phyloP scores from a whole-genome alignment of 768 basidiomycete genomes.

The Leccinum subtestaceum region DNA sequence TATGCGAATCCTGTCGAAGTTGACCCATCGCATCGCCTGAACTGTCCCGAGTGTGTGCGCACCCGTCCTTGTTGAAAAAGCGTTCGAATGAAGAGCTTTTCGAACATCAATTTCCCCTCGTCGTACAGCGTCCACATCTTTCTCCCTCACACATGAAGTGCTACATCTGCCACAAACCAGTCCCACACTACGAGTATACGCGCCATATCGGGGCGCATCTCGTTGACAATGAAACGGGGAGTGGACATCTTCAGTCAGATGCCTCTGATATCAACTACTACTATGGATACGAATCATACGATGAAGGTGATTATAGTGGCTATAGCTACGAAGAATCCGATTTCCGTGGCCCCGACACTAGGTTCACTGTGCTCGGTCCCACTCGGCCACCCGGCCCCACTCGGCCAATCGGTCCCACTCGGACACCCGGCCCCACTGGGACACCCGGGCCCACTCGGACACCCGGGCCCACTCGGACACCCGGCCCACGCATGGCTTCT shows the following conservation, averaged over 20 bases:
- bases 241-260: neutral
- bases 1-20: neutral
- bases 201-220: too few species aligned
- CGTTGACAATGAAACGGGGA: neutral
- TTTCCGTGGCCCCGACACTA: neutral
- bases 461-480: too few species aligned
- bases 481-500: neutral
- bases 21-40: neutral
- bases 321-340: neutral
- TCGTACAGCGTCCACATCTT: neutral
- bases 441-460: too few species aligned
- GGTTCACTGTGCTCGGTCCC: too few species aligned
- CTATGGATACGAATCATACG: neutral
- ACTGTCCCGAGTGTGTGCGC: neutral
- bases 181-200: neutral
- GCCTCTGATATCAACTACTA: neutral
- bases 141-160: constrained; percentile 13
- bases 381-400: too few species aligned
- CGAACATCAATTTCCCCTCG: too few species aligned
- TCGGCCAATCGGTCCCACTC: too few species aligned
- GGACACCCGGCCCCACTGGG: too few species aligned
- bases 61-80: neutral
- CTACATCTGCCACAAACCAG: constrained; percentile 11
- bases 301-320: neutral
- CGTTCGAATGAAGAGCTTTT: neutral